Base-by-base conservation (phyloP, 768 basidiomycete species). In the Peribolospora kevripleyi region DNA sequence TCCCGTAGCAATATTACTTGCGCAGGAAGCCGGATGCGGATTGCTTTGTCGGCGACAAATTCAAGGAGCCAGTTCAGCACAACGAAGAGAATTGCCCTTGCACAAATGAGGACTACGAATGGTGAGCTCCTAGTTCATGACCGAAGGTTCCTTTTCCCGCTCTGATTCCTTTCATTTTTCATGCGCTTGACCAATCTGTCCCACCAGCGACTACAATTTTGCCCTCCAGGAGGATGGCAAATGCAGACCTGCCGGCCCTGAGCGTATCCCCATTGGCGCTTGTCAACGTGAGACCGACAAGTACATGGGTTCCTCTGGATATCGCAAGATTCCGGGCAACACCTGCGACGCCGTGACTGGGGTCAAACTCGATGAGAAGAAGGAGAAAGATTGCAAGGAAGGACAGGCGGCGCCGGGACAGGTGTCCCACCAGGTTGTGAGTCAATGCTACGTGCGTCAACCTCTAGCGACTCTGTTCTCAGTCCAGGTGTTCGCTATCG, bases 41-140 rank as follows among this genome's bases (percentile, higher is more conserved):
- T 54, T 98, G 93, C 61, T 93, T 84, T 59, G 80, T 98, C 10
- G 85, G 83, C 0, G 72, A 88, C 54, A 85, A 93, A 68, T 98
- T 82, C 69, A 68, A 72, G 41, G 90, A 93, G 63, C 88, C 90
- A 0, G 76, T 81, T 7, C 79, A 73, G 36, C 78, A 42, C 43
- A 42, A 83, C 55, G 83, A 87, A 54, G 86, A 90, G 48, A 69
- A 74, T 52, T 98, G 93, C 65, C 64, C 74, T 13, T 98, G 93
- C 64, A 73, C 74, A 2, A 82, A 86, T 59, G 78, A 78, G 9
- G 93, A 98, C 65, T 98, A 78, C 61, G 93, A 98, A 67, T 98
- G 91, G 88, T 90, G 61, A 25, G 70, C 58, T 60, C 61, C 14
- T 6, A 40, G 49, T 54, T 8, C 48, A 46, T 25, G 1, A 25